Base-by-base conservation (phyloP, 2,329 filamentous ascomycete species). In the Aspergillus intermedius region DNA sequence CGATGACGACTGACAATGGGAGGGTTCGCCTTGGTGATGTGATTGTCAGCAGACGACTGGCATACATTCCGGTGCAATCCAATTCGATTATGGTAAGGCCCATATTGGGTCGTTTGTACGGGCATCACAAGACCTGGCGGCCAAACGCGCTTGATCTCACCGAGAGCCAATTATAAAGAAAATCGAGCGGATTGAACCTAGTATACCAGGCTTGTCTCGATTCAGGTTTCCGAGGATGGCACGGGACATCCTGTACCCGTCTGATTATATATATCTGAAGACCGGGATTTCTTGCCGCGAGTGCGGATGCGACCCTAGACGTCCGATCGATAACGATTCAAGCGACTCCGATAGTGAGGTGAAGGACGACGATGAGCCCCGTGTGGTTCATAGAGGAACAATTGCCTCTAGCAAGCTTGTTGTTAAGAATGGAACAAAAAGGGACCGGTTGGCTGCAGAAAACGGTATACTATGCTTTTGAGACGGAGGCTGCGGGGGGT, bases 71-170 rank as follows among this genome's bases (percentile, higher is more conserved):
- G 35, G 35, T 15, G 9, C 17, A 39, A 19, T 39, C 7, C 2
- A 8, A 39, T 39, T 8, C n/a, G n/a, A 17, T 17, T 13, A 17
- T 8, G 35, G 35, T 7, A 17, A 39, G 35, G 17, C 37, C 45
- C 37, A 12, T 49, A 46, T 12, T 46, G 17, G 49, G 52, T 50
- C 2, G 21, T 41, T 17, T 32, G 23, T 12, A 28, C 25, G 25
- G 17, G 6, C n/a, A 39, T 2, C 35, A 15, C n/a, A 19, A 39
- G n/a, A 19, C 2, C 17, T 15, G n/a, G 35, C 9, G 35, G n/a
- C 35, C 9, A 17, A 13, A 39, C 3, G 35, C 10, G 3, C n/a
- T 39, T 9, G n/a, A 15, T 10, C 35, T 15, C 17, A 5, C 9
- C 34, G 34, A 37, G 17, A n/a, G 15, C 17, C 5, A 4, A 37